Conservation (phyloP, 176 grass and related monocot genomes). For the Eleusine indica region DNA sequence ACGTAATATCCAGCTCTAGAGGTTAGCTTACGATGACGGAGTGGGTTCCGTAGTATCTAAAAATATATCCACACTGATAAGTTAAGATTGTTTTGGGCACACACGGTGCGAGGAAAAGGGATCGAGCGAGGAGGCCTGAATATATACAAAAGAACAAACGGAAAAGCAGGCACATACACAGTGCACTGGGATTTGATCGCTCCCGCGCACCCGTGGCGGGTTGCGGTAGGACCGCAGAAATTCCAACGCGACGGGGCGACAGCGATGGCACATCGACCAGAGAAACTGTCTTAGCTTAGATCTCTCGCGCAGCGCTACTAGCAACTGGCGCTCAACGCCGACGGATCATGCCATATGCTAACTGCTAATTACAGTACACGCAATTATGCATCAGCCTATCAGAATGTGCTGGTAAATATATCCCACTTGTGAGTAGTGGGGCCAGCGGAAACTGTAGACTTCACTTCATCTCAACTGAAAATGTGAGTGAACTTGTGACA, state of each 20-base stretch:
- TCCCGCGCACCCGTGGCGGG: slow-evolving; percentile 26
- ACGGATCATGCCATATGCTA: neutral
- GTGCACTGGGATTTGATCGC: slow-evolving; percentile 37
- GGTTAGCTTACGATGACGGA: neutral
- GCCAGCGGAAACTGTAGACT: neutral
- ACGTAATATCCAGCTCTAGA: neutral
- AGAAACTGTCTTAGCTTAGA: slow-evolving; percentile 25
- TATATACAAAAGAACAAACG: neutral
- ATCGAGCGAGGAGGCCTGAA: too few relatives aligned
- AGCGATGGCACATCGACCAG: slow-evolving; percentile 51
- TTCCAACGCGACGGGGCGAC: slow-evolving; percentile 53
- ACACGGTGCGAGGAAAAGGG: neutral
- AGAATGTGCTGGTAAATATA: neutral
- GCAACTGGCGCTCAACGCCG: too few relatives aligned
- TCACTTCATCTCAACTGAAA: neutral
- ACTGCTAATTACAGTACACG: neutral
- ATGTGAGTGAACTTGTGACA: neutral
- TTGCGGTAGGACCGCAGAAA: slow-evolving; percentile 50
- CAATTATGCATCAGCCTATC: neutral
- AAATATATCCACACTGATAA: neutral
- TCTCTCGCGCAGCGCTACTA: too few relatives aligned
- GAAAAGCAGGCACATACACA: slow-evolving; percentile 4
- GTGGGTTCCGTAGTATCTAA: slow-evolving; percentile 50
- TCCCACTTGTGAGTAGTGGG: too few relatives aligned
- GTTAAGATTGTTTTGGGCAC: neutral